A percentile compares a stretch with the other conserved stretches of the same genome.
These are phyloP conservation scores for Penicillium sp. DNA, from an alignment of 2,329 filamentous ascomycete genomes.

Conservation along the genomic window DNA sequence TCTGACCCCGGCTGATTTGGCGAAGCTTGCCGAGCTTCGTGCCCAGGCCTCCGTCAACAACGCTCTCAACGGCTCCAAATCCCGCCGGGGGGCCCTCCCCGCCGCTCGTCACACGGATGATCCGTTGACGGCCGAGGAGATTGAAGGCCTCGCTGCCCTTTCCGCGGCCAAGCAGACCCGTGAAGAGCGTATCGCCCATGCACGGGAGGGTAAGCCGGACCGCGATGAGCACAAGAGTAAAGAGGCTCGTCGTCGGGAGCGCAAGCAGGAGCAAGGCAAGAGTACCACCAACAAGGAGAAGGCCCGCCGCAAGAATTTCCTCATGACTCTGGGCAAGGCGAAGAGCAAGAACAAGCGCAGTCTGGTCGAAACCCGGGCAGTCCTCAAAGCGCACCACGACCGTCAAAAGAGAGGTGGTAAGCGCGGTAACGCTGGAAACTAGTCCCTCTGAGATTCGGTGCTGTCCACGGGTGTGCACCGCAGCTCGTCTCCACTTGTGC, in stretches of 20 bases:
- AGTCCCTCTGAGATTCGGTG: not conserved
- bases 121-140: slow-evolving; percentile 81
- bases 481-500: too few species aligned
- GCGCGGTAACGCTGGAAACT: slow-evolving; percentile 58
- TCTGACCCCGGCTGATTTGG: slow-evolving; percentile 90
- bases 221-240: slow-evolving; percentile 78
- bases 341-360: slow-evolving; percentile 93
- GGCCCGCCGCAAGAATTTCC: slow-evolving; percentile 92
- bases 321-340: slow-evolving; percentile 97
- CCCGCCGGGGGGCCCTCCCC: slow-evolving; percentile 42
- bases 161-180: slow-evolving; percentile 71
- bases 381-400: slow-evolving; percentile 73
- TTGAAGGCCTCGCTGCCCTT: slow-evolving; percentile 76
- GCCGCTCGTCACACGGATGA: slow-evolving; percentile 71
- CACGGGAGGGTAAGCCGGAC: slow-evolving; percentile 73
- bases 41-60: slow-evolving; percentile 66
- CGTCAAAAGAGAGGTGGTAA: slow-evolving; percentile 78
- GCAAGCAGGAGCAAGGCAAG: slow-evolving; percentile 86
- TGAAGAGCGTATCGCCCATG: slow-evolving; percentile 79
- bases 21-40: slow-evolving; percentile 85
- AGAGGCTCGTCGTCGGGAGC: slow-evolving; percentile 74
- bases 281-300: slow-evolving; percentile 97
- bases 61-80: slow-evolving; percentile 42
- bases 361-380: slow-evolving; percentile 75
- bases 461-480: too few species aligned